Base-by-base conservation (phyloP, 768 basidiomycete species). In the Boletus rufocinnamomeus region DNA sequence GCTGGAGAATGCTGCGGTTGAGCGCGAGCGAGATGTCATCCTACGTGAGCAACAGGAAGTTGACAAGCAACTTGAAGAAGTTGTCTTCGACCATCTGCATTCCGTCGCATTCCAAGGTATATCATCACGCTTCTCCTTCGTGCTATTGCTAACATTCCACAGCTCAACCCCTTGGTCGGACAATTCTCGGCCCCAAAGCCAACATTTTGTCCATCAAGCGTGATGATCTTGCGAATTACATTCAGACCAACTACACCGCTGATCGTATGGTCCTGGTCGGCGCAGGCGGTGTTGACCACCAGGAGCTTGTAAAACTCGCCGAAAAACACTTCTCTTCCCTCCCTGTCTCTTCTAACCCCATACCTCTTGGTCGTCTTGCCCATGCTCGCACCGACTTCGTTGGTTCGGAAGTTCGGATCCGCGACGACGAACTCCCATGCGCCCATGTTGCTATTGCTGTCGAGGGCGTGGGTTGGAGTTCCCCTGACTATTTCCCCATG, bases 201-300 rank as follows among this genome's bases (percentile, higher is more conserved):
- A 97, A 98, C 80, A 98, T 99, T 68, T 81, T 96, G 61, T 97
- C 96, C 57, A 95, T 99, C 79, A 86, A 87, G 74, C 88, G 89
- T 49, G 86, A 91, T 63, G 95, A 98, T 75, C 87, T 99, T 44
- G 75, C 82, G 23, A 82, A 80, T 25, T 99, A 98, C 79, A 98
- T 98, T 79, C 86, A 93, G 75, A 95, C 89, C 65, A 98, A 99
- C 82, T 98, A 98, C 79, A 96, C 93, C 52, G 88, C 95, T 45
- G 96, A 99, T 79, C 93, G 96, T 60, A 98, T 99, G 94, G 95
- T 97, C 60, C 89, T 99, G 60, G 96, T 97, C 65, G 97, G 96
- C 57, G 86, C 96, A 51, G 97, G 97, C 57, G 96, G 95, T 63
- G 90, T 98, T 63, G 88, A 95, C 64, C 97, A 98, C 77, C 77